A percentile compares a stretch with the other conserved stretches of the same genome.
These are phyloP conservation scores for Yamadazyma pseudoaaseri DNA, from an alignment of 1,139 yeast species.

Conservation along the genomic window DNA sequence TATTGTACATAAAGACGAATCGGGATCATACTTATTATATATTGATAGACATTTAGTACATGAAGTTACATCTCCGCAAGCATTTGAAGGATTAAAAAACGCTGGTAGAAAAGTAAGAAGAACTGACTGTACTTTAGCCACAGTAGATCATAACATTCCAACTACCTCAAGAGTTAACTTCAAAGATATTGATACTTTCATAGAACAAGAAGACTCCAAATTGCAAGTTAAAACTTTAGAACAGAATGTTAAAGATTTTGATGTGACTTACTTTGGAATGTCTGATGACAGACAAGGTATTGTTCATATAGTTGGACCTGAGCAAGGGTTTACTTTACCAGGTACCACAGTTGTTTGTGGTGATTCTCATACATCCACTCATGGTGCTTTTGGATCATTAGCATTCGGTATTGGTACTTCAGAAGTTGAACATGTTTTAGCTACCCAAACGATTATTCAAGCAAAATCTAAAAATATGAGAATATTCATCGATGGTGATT, in stretches of 20 bases:
- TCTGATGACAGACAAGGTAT: slow-evolving; percentile 93
- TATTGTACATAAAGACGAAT: slow-evolving; percentile 82
- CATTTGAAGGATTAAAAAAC: slow-evolving; percentile 88
- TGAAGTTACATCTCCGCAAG: slow-evolving; percentile 98
- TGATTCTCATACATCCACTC: slow-evolving; percentile 97
- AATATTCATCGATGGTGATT: slow-evolving; percentile 77
- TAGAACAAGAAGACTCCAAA: slow-evolving; percentile 87
- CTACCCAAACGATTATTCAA: slow-evolving; percentile 95
- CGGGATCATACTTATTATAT: slow-evolving; percentile 81
- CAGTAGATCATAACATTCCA: slow-evolving; percentile 98
- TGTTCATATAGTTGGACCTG: slow-evolving; percentile 98
- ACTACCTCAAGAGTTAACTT: slow-evolving; percentile 78
- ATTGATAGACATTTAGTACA: slow-evolving; percentile 97
- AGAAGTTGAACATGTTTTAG: slow-evolving; percentile 97
- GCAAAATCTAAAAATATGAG: slow-evolving; percentile 95
- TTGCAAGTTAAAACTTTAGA: slow-evolving; percentile 91
- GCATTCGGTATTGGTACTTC: slow-evolving; percentile 99
- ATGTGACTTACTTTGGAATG: slow-evolving; percentile 91
- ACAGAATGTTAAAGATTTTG: slow-evolving; percentile 86
- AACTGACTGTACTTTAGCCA: slow-evolving; percentile 91
- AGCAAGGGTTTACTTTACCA: slow-evolving; percentile 96
- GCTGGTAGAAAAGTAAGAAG: slow-evolving; percentile 91
- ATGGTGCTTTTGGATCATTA: slow-evolving; percentile 97
- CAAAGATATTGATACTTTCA: slow-evolving; percentile 75
- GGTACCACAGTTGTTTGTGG: slow-evolving; percentile 99